Conservation (phyloP, 768 basidiomycete genomes). For the Coprinopsis strossmayeri region DNA sequence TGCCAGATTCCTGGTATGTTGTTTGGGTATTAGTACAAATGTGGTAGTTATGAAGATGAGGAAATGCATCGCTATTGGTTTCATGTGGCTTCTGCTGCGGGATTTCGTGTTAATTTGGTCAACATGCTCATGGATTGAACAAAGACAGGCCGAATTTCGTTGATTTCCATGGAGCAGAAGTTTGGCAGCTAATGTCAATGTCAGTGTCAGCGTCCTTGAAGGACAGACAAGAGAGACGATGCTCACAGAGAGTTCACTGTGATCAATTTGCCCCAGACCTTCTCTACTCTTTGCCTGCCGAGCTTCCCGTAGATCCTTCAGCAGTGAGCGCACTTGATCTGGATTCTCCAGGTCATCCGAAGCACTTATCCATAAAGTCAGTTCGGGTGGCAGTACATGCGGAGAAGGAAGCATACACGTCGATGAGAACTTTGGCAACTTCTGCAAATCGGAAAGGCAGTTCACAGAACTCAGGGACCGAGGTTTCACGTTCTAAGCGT, state of each 20-base stretch:
- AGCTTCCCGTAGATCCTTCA: constrained; percentile 95
- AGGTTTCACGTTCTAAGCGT: constrained; percentile 67
- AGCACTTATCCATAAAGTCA: constrained; percentile 45
- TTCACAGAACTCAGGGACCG: constrained; percentile 60
- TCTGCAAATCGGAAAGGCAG: constrained; percentile 88
- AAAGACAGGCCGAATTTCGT: constrained; percentile 89
- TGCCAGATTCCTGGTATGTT: no score
- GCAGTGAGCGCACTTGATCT: constrained; percentile 74
- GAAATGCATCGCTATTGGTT: no score
- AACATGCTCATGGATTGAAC: constrained; percentile 73
- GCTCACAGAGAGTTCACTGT: constrained; percentile 74
- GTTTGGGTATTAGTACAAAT: background rate
- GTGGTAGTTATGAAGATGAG: no score
- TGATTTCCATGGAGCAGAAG: constrained; percentile 86
- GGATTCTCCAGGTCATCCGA: constrained; percentile 84
- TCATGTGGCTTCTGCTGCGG: constrained; percentile 5
- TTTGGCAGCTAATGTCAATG: constrained; percentile 80
- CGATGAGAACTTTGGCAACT: constrained; percentile 86
- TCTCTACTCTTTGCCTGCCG: constrained; percentile 90
- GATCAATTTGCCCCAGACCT: constrained; percentile 74
- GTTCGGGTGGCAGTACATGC: background rate
- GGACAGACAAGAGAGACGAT: background rate
- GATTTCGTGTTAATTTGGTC: constrained; percentile 37
- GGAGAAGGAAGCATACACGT: constrained; percentile 55
- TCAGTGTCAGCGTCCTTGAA: background rate